Evolutionary conservation across 495 filamentous ascomycete species (phyloP).

Genomic region (Aspergillus mulundensis): DNA sequence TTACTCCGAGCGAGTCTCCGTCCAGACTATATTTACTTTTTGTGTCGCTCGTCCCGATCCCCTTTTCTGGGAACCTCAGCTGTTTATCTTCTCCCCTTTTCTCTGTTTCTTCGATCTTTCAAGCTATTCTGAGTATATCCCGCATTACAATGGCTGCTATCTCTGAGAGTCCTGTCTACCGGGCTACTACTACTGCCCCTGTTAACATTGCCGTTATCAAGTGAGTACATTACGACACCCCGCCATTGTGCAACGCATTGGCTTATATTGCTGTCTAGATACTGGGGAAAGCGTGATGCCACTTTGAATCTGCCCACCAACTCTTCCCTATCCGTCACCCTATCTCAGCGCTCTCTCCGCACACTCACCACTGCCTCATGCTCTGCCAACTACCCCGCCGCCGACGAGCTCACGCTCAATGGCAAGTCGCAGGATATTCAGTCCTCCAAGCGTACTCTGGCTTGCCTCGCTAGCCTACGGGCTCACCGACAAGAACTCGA

Average conservation of each 20-base stretch:
- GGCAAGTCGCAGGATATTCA: slow-evolving; percentile 72
- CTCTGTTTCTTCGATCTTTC: neutral
- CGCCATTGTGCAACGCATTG: slow-evolving; percentile 12
- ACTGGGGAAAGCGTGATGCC: slow-evolving; percentile 96
- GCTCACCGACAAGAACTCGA: slow-evolving; percentile 72
- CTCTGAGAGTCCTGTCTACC: slow-evolving; percentile 56
- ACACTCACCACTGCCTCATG: slow-evolving; percentile 96
- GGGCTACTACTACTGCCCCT: slow-evolving; percentile 90
- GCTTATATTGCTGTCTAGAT: slow-evolving; percentile 51
- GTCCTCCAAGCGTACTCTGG: slow-evolving; percentile 79
- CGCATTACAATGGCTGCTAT: slow-evolving; percentile 44
- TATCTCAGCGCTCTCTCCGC: slow-evolving; percentile 88
- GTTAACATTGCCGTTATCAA: slow-evolving; percentile 99
- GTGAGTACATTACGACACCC: slow-evolving; percentile 46
- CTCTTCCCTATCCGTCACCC: slow-evolving; percentile 91
- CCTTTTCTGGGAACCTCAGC: slow-evolving; percentile 1
- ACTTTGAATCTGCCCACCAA: slow-evolving; percentile 95
- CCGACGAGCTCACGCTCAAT: slow-evolving; percentile 81
- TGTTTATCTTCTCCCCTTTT: neutral
- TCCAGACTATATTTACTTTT: slow-evolving; percentile 3
- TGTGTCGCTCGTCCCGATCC: neutral
- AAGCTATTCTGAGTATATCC: neutral
- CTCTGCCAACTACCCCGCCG: slow-evolving; percentile 63
- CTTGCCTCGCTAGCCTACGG: slow-evolving; percentile 84
- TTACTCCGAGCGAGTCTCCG: neutral